These are phyloP conservation scores for Cryphonectria nitschkei DNA, from an alignment of 2,329 filamentous ascomycete genomes.

Conservation along the genomic window DNA sequence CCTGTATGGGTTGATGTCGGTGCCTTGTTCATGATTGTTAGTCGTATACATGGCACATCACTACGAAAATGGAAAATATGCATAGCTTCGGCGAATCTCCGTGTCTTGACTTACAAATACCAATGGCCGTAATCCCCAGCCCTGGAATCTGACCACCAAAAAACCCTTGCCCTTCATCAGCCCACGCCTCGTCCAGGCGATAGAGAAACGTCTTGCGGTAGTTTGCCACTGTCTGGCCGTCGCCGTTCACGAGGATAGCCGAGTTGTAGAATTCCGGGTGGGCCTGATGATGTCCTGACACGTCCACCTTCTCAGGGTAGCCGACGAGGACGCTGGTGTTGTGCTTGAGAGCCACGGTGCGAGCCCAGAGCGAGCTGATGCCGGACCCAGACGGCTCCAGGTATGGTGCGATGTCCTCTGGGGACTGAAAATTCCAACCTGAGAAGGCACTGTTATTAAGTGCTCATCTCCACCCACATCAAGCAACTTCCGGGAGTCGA, in stretches of 20 bases:
- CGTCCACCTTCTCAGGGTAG: conserved; percentile 72
- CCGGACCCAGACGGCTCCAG: conserved; percentile 70
- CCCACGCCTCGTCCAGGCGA: conserved; percentile 64
- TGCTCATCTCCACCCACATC: background rate
- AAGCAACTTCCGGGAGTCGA: background rate
- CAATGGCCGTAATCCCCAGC: conserved; percentile 57
- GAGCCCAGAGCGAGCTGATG: conserved; percentile 72
- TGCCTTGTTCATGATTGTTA: conserved; percentile 37
- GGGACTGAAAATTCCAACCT: conserved; percentile 78
- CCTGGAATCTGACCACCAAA: conserved; percentile 41
- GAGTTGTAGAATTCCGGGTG: conserved; percentile 59
- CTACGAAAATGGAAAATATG: too few relatives aligned
- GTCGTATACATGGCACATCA: background rate
- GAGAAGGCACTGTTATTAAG: background rate
- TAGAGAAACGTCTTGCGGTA: conserved; percentile 65
- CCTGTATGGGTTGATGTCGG: conserved; percentile 64
- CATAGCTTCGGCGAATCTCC: too few relatives aligned
- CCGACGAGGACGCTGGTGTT: conserved; percentile 71
- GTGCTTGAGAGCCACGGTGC: conserved; percentile 65
- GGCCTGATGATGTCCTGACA: conserved; percentile 51
- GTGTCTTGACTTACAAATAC: conserved; percentile 55
- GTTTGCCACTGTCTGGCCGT: conserved; percentile 63
- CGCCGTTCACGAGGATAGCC: conserved; percentile 55
- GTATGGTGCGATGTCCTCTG: conserved; percentile 68
- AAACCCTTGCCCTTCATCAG: conserved; percentile 48